phyloP scores from a whole-genome alignment of 306 rosid species.

The Acacia melanoxylon region DNA sequence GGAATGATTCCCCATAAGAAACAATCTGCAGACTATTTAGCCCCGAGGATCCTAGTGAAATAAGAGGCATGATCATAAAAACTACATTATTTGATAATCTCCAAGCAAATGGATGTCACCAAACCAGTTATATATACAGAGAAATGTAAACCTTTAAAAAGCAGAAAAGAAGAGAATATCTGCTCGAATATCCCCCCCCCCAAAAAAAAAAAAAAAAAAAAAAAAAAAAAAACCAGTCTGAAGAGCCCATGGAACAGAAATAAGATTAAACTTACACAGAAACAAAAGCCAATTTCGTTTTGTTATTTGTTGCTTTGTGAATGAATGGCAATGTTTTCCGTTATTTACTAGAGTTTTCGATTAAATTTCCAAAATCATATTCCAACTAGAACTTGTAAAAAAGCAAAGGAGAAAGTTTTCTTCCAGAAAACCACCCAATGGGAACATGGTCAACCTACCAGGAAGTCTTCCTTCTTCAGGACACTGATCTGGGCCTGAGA shows the following conservation, averaged over 20 bases:
- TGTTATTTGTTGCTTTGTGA: not conserved
- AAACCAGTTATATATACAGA: not conserved
- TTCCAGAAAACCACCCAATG: constrained; percentile 23
- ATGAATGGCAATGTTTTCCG: not conserved
- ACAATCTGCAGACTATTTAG: not conserved
- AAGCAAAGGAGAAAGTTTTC: constrained; percentile 4
- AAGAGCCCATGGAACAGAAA: not conserved
- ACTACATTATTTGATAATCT: constrained; percentile 9
- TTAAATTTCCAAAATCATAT: constrained; percentile 20
- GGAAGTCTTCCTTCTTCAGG: constrained; percentile 99
- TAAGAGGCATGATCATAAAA: not conserved
- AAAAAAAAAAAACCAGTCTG: not conserved
- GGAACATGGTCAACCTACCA: constrained; percentile 48
- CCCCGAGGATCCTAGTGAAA: not conserved
- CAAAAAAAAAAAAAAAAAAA: too few species aligned
- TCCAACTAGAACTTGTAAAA: not conserved
- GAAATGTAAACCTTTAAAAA: constrained; percentile 1
- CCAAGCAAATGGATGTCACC: not conserved
- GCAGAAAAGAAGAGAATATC: not conserved
- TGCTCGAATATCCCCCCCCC: not conserved
- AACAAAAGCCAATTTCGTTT: not conserved
- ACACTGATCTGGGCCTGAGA: constrained; percentile 70
- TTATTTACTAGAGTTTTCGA: constrained; percentile 18
- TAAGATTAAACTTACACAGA: not conserved
- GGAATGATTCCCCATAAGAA: not conserved